Evolutionary conservation across 163 green algal genomes (phyloP).

Genomic region (Scenedesmus sp.): DNA sequence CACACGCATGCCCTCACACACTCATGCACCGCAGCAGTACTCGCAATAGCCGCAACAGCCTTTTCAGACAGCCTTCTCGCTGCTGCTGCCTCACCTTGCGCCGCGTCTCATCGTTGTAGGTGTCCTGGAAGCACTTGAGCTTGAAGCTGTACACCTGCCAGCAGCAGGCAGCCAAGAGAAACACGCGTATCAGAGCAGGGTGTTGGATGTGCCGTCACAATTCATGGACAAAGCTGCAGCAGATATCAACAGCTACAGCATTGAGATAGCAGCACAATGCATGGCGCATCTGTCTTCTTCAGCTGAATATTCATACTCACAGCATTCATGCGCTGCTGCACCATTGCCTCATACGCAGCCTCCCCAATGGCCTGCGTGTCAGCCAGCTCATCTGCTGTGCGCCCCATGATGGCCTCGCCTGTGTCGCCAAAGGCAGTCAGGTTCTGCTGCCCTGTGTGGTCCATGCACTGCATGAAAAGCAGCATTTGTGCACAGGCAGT

Average conservation of each 20-base stretch:
- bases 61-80: background rate
- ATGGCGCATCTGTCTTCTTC: background rate
- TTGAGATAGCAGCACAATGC: no score
- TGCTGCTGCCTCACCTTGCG: constrained; percentile 66
- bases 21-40: no score
- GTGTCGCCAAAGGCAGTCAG: constrained; percentile 88
- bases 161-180: background rate
- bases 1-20: no score
- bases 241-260: no score
- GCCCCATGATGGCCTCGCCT: constrained; percentile 71
- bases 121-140: constrained; percentile 90
- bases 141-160: constrained; percentile 73
- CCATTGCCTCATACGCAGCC: background rate
- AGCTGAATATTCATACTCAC: background rate
- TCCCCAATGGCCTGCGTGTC: constrained; percentile 24
- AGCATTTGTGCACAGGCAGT: background rate
- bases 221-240: no score
- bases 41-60: no score
- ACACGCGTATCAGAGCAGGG: background rate
- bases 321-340: constrained; percentile 43
- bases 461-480: constrained; percentile 56
- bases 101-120: constrained; percentile 88
- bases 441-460: constrained; percentile 86
- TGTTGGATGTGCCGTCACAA: no score
- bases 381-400: constrained; percentile 61